Evolutionary conservation across 805 yeast genomes (phyloP).

Genomic region (Kluyveromyces dobzhanskii): DNA sequence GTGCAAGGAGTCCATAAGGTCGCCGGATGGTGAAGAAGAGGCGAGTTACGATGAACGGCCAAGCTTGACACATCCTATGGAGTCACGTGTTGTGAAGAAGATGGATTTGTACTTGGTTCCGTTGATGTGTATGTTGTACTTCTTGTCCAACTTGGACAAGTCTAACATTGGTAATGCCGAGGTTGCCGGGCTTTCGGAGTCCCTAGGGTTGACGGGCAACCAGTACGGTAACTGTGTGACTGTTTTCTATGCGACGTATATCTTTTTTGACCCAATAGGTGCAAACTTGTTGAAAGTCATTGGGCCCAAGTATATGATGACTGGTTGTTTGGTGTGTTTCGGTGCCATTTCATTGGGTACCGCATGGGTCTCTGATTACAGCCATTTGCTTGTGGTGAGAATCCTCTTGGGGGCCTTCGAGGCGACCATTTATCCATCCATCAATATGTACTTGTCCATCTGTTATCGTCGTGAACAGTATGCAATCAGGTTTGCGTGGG

Average conservation of each 20-base stretch:
- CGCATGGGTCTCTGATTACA: constrained; percentile 35
- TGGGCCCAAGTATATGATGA: constrained; percentile 31
- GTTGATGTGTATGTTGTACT: constrained; percentile 34
- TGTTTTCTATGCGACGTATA: constrained; percentile 39
- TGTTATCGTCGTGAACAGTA: constrained; percentile 42
- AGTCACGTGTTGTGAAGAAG: constrained; percentile 30
- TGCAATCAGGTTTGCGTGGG: constrained; percentile 39
- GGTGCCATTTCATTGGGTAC: constrained; percentile 37
- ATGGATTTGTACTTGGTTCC: constrained; percentile 39
- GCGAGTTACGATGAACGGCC: constrained; percentile 9
- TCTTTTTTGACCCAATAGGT: constrained; percentile 32
- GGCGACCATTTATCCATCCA: constrained; percentile 43
- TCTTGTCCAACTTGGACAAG: constrained; percentile 42
- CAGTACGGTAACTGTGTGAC: constrained; percentile 39
- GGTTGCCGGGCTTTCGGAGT: constrained; percentile 42
- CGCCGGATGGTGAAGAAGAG: constrained; percentile 19
- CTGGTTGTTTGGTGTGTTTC: constrained; percentile 26
- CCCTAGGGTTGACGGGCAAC: constrained; percentile 30
- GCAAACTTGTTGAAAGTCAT: constrained; percentile 31
- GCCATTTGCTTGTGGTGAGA: constrained; percentile 38
- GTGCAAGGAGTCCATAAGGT: not conserved
- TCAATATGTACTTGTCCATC: constrained; percentile 39
- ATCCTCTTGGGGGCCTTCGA: constrained; percentile 46
- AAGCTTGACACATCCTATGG: constrained; percentile 25
- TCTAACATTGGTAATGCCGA: constrained; percentile 54